Evolutionary conservation across 2,329 filamentous ascomycete genomes (phyloP).

Genomic region (Periglandula ipomoeae): DNA sequence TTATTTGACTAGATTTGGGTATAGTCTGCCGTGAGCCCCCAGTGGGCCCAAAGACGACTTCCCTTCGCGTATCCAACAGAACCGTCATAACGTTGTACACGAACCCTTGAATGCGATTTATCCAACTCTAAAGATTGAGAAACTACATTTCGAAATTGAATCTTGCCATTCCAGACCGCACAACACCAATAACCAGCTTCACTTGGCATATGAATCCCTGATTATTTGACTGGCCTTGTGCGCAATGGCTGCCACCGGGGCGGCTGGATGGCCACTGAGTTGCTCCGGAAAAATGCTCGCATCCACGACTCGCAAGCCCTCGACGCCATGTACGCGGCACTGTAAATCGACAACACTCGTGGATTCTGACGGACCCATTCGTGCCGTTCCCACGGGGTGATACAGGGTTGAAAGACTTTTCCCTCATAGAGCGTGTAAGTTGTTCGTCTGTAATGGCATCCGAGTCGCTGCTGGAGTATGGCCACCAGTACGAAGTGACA

Average conservation of each 20-base stretch:
- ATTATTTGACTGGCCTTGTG: slow-evolving; percentile 13
- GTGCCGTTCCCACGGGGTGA: slow-evolving; percentile 12
- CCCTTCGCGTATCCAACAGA: too few species aligned
- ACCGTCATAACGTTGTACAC: too few species aligned
- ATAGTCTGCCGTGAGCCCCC: too few species aligned
- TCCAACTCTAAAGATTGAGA: too few species aligned
- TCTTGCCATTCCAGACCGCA: too few species aligned
- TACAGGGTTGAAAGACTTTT: slow-evolving; percentile 13
- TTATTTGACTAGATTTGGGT: too few species aligned
- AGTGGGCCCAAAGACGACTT: too few species aligned
- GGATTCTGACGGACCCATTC: slow-evolving; percentile 11
- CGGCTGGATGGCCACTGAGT: slow-evolving; percentile 14
- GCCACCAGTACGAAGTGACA: slow-evolving; percentile 13
- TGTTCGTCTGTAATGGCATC: slow-evolving; percentile 13
- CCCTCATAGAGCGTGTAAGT: slow-evolving; percentile 9
- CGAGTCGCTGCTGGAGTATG: slow-evolving; percentile 11
- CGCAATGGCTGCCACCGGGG: slow-evolving; percentile 13
- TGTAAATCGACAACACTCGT: slow-evolving; percentile 33
- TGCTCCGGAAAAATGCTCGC: slow-evolving; percentile 42
- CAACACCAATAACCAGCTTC: too few species aligned
- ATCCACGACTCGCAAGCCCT: slow-evolving; percentile 47
- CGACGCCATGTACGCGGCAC: slow-evolving; percentile 44
- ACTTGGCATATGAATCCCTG: too few species aligned
- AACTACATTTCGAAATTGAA: too few species aligned
- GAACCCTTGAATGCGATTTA: too few species aligned